These are phyloP conservation scores for Bolboschoenus planiculmis DNA, from an alignment of 176 grass and related monocot genomes.

Conservation along the genomic window DNA sequence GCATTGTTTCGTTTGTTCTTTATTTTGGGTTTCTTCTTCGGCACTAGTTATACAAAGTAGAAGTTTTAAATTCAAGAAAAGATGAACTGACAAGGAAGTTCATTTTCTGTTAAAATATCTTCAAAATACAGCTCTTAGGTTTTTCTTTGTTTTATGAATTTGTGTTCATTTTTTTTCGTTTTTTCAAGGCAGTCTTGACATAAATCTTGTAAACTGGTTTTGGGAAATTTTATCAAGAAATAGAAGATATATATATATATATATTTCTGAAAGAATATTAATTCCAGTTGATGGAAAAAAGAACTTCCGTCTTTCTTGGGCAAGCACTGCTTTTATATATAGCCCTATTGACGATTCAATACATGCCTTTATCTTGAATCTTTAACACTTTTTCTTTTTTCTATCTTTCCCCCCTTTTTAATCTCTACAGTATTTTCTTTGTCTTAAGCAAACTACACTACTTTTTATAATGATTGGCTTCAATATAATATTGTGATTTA, in stretches of 20 bases:
- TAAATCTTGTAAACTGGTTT: neutral
- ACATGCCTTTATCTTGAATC: slow-evolving; percentile 25
- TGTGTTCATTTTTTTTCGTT: neutral
- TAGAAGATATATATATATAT: neutral
- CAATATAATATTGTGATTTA: slow-evolving; percentile 11
- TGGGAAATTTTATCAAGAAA: neutral
- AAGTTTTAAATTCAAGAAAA: no score
- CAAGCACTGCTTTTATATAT: slow-evolving; percentile 17
- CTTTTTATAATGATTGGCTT: neutral
- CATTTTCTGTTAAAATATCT: neutral
- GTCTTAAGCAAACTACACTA: neutral
- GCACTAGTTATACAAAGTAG: no score
- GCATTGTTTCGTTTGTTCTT: neutral
- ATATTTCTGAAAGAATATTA: slow-evolving; percentile 15
- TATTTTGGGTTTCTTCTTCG: neutral
- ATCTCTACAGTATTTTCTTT: neutral
- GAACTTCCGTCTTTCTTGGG: slow-evolving; percentile 17
- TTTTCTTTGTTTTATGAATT: neutral
- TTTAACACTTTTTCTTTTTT: slow-evolving; percentile 8
- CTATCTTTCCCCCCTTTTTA: neutral
- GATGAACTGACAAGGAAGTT: neutral
- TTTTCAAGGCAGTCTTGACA: neutral
- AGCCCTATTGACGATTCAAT: slow-evolving; percentile 23
- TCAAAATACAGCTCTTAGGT: neutral
- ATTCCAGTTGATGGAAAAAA: neutral